Base-by-base conservation (phyloP, 176 grass and related monocot species). In the Ampelocalamus luodianensis region DNA sequence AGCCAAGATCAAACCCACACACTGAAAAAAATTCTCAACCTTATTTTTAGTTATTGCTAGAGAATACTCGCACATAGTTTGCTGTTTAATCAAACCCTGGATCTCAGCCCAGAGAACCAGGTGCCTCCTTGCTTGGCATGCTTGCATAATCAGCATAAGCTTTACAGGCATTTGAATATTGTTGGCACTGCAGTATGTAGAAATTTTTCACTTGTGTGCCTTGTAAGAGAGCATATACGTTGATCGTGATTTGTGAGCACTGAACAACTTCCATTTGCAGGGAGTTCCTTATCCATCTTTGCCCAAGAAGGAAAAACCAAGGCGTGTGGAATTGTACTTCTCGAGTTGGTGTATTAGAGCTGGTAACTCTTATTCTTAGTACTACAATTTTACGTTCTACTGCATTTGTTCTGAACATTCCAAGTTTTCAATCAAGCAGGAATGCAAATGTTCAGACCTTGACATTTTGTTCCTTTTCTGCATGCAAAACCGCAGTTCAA, bases 291-390 rank as follows among this genome's bases (percentile, higher is more conserved):
- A 91, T 83, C 90, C 84, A 88, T 79, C 96, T 79, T 88, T 99
- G 85, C 78, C 77, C 20, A 93, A 99, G 88, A 99, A 93, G 62
- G 91, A 94, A 90, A 99, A 92, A 63, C 96, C 93, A 7, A 91
- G 96, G 85, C 93, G 93, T 72, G 96, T 99, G 73, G 93, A 94
- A 83, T 53, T 92, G 65, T 99, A 96, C 71, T 99, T 99, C 84
- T 99, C 96, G 37, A 99, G 96, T 82, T 99, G 96, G 96, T 86
- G 88, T 49, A 99, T 99, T 74, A 91, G 90, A 80, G 88, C 90
- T 84, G 96, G 96, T 99, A 98, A 68, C 3, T 82, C 44, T 34
- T 50, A 14, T 56, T n/a, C 51, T 11, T 81, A 38, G 48, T 62
- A 62, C 43, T 68, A 58, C 18, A 72, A 23, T 23, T 55, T 37